A percentile compares a stretch with the other conserved stretches of the same genome.
These are phyloP conservation scores for Nigrograna mackinnonii DNA, from an alignment of 2,329 filamentous ascomycete species.

Conservation along the genomic window DNA sequence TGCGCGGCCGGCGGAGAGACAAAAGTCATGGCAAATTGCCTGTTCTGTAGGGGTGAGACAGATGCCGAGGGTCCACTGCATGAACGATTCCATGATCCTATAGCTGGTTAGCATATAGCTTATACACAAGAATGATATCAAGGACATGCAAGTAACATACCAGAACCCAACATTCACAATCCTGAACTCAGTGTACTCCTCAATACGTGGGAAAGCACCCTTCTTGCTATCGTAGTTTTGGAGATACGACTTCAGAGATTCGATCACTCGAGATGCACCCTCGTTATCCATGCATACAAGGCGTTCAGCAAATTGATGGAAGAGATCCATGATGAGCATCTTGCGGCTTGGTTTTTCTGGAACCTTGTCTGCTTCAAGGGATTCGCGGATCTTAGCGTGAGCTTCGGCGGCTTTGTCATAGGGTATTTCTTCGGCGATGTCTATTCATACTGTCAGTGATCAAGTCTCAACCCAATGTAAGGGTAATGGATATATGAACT, in stretches of 20 bases:
- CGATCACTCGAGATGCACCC: slow-evolving; percentile 4
- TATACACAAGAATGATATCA: neutral
- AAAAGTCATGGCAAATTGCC: slow-evolving; percentile 4
- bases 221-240: slow-evolving; percentile 6
- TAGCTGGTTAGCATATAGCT: neutral
- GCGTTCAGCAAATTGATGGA: slow-evolving; percentile 5
- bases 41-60: slow-evolving; percentile 2
- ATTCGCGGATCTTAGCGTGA: slow-evolving; percentile 6
- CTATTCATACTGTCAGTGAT: neutral
- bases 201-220: slow-evolving; percentile 1
- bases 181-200: slow-evolving; percentile 7
- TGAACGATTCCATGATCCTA: slow-evolving; percentile 7
- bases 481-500: neutral
- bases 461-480: neutral
- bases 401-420: slow-evolving; percentile 3
- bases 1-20: slow-evolving; percentile 3
- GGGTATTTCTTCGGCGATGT: slow-evolving; percentile 5
- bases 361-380: slow-evolving; percentile 4
- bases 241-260: slow-evolving; percentile 5
- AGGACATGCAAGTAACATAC: slow-evolving; percentile 1
- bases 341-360: slow-evolving; percentile 4
- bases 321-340: slow-evolving; percentile 4
- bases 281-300: slow-evolving; percentile 4
- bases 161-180: slow-evolving; percentile 8
- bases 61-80: slow-evolving; percentile 6